Evolutionary conservation across 306 rosid species (phyloP), one percentile per base, ranked within the genome.

Genomic region (Carpinus viminea): DNA sequence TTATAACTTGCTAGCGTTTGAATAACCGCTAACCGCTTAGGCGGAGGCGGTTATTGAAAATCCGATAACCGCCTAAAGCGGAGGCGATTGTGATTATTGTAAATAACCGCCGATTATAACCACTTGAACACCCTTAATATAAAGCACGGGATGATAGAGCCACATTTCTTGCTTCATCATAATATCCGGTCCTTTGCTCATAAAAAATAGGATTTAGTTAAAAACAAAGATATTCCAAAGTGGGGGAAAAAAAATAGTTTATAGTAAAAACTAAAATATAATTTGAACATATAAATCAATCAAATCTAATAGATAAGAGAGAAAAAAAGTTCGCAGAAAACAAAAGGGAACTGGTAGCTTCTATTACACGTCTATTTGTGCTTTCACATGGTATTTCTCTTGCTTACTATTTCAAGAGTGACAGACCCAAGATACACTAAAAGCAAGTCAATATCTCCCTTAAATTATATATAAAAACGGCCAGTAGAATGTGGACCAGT

Each of bases 151-250:
- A 95, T 57, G 96, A 87, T 72, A 90, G 83, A 36, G 98, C 91
- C 74, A 93, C 92, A 54, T 81, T 86, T 84, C 98, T 95, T 47
- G 97, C 99, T 79, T 95, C 99, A 34, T 91, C 97, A 59, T 92
- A 90, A 82, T 90, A 95, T 78, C 99, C 99, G 80, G 98, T 88
- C 79, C 99, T 88, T 70, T 68, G 59, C 54, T 72, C 43, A 64
- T 36, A 64, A 62, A 56, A 73, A 47, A 60, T 31, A 83, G 38
- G 77, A 68, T 75, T 85, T 53, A 55, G 47, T 59, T 46, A 28
- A 62, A 55, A 52, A 45, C 18, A 46, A 11, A 53, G 26, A 16
- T 48, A 43, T 1, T 71, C 15, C 15, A 20, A 78, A 2, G 53
- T 12, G 20, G 24, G 28, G 52, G n/a, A n/a, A n/a, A 4, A 62